Conservation (phyloP, 371 early-diverging fungal species). For the Umbelopsis sp. region DNA sequence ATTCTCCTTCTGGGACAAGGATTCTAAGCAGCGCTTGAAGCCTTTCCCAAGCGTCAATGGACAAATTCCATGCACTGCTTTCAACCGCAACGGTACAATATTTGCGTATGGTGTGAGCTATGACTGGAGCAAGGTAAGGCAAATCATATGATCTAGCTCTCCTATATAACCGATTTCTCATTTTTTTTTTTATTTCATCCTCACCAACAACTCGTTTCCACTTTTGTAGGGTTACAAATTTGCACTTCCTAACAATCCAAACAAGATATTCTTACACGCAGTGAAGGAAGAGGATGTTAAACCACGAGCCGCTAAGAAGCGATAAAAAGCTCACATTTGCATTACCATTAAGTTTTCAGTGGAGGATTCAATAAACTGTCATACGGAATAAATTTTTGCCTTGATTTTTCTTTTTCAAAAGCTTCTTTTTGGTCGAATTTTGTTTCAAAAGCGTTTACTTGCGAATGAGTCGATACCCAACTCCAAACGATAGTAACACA, state of each 20-base stretch:
- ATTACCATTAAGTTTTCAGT: background rate
- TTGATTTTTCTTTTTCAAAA: background rate
- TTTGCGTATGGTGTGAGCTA: constrained; percentile 95
- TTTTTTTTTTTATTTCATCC: too few relatives aligned
- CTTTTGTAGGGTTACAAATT: constrained; percentile 55
- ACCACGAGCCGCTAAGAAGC: constrained; percentile 64
- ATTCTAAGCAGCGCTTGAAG: constrained; percentile 86
- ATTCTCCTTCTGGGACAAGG: constrained; percentile 95
- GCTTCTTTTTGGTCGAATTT: background rate
- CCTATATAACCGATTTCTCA: too few relatives aligned
- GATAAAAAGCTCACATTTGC: constrained; percentile 32
- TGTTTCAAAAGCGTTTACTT: background rate
- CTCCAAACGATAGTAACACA: background rate
- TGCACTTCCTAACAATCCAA: constrained; percentile 48
- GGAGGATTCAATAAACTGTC: background rate
- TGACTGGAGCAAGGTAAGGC: constrained; percentile 95
- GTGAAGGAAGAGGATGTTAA: constrained; percentile 82
- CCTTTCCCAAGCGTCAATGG: constrained; percentile 58
- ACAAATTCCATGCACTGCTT: constrained; percentile 81
- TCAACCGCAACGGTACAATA: constrained; percentile 86
- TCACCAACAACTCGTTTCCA: too few relatives aligned
- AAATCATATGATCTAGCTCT: too few relatives aligned
- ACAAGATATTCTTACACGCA: constrained; percentile 75
- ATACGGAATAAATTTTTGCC: constrained; percentile 2
- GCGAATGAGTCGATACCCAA: constrained; percentile 1